Conservation (phyloP, 1,284 basidiomycete species). For the Xerocomus nothofagi region DNA sequence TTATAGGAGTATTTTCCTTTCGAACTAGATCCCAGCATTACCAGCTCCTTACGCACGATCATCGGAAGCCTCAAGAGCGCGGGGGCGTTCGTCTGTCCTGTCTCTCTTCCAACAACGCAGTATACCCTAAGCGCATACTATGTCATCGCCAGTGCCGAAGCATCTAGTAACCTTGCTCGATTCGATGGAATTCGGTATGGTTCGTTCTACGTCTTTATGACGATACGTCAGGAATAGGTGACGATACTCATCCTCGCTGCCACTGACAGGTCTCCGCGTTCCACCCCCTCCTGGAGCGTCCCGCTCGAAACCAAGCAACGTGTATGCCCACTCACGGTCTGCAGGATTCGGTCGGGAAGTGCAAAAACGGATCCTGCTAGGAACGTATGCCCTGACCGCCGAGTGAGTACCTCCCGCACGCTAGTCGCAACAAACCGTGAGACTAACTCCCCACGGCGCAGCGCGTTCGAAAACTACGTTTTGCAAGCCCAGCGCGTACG, state of each 20-base stretch:
- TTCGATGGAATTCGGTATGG: slow-evolving; percentile 86
- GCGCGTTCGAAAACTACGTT: slow-evolving; percentile 96
- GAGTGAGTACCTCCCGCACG: slow-evolving; percentile 58
- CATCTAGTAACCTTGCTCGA: slow-evolving; percentile 88
- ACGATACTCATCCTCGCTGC: not conserved
- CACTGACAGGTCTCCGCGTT: slow-evolving; percentile 49
- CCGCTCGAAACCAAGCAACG: slow-evolving; percentile 44
- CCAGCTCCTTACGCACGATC: slow-evolving; percentile 47
- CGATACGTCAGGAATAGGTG: not conserved
- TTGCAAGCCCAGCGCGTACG: slow-evolving; percentile 88
- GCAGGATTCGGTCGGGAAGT: slow-evolving; percentile 85
- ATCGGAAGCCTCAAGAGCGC: slow-evolving; percentile 51
- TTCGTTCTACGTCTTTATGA: slow-evolving; percentile 24
- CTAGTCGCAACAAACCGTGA: not conserved
- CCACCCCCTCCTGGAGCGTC: slow-evolving; percentile 44
- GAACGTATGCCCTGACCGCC: slow-evolving; percentile 89
- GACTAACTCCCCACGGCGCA: slow-evolving; percentile 31
- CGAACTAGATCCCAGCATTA: slow-evolving; percentile 58
- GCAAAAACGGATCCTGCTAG: slow-evolving; percentile 84
- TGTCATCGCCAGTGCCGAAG: slow-evolving; percentile 91
- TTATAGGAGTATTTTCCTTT: slow-evolving; percentile 78
- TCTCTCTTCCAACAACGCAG: slow-evolving; percentile 76
- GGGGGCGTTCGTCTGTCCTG: slow-evolving; percentile 72
- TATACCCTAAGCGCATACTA: slow-evolving; percentile 94
- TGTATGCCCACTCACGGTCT: slow-evolving; percentile 63